Evolutionary conservation across 1,139 yeast genomes (phyloP).

Genomic region (Wickerhamomyces sp.): DNA sequence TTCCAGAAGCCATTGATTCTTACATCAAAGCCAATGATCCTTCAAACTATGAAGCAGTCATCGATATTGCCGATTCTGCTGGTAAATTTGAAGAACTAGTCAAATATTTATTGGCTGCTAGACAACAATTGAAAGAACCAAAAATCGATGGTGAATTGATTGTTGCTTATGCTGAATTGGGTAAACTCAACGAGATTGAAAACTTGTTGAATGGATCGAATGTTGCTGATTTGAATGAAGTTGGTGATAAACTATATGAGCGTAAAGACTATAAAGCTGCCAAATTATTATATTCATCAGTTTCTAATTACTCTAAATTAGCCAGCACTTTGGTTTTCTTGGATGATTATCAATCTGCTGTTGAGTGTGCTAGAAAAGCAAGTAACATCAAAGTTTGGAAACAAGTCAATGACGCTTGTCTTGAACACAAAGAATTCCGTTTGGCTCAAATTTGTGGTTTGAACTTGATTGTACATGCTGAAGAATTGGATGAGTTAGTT

Average conservation of each 20-base stretch:
- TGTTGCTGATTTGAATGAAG: conserved; percentile 86
- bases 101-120: conserved; percentile 88
- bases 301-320: conserved; percentile 90
- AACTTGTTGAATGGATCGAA: conserved; percentile 79
- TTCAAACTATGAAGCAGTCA: conserved; percentile 82
- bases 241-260: conserved; percentile 88
- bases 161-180: conserved; percentile 79
- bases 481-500: conserved; percentile 89
- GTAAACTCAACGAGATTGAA: conserved; percentile 74
- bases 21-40: conserved; percentile 91
- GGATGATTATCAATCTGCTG: conserved; percentile 93
- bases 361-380: conserved; percentile 98
- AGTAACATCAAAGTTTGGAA: conserved; percentile 94
- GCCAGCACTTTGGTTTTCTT: conserved; percentile 93
- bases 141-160: conserved; percentile 88
- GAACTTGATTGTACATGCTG: conserved; percentile 95
- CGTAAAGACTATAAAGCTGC: conserved; percentile 89
- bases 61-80: conserved; percentile 92
- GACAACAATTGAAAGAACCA: conserved; percentile 87
- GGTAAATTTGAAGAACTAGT: conserved; percentile 94
- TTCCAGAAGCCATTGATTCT: conserved; percentile 87
- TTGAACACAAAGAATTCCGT: conserved; percentile 91
- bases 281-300: conserved; percentile 75
- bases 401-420: conserved; percentile 95
- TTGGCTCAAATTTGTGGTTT: conserved; percentile 98